phyloP scores from a whole-genome alignment of 2,329 filamentous ascomycete genomes.

The Aspergillus pseudonomiae region DNA sequence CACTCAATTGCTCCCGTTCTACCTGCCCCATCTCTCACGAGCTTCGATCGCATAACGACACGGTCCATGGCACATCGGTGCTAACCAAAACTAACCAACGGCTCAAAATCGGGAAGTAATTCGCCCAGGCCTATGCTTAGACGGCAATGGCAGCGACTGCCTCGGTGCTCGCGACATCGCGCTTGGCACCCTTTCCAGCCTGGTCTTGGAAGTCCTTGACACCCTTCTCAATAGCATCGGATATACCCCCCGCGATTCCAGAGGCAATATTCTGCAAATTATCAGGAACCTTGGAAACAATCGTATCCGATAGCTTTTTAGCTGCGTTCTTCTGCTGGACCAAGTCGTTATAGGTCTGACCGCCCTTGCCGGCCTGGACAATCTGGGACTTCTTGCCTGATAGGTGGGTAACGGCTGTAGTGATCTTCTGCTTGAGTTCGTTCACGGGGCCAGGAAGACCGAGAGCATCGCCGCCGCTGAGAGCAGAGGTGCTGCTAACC shows the following conservation, averaged over 20 bases:
- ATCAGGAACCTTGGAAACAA: conserved; percentile 12
- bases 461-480: conserved; percentile 16
- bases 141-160: too few species aligned
- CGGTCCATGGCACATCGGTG: too few species aligned
- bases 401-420: conserved; percentile 7
- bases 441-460: conserved; percentile 17
- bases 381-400: conserved; percentile 13
- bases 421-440: conserved; percentile 15
- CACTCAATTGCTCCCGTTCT: too few species aligned
- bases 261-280: conserved; percentile 8
- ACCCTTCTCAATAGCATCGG: conserved; percentile 6
- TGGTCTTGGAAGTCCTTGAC: neutral
- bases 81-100: too few species aligned
- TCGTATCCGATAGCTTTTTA: conserved; percentile 8
- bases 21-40: too few species aligned
- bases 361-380: conserved; percentile 13
- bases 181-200: too few species aligned
- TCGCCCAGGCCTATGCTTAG: too few species aligned
- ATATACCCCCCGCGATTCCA: conserved; percentile 1
- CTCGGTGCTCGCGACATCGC: too few species aligned
- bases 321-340: conserved; percentile 7
- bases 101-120: too few species aligned
- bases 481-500: conserved; percentile 9
- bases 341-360: conserved; percentile 12
- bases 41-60: too few species aligned